A percentile compares a stretch with the other conserved stretches of the same genome.
These are phyloP conservation scores for Saccharomycopsis amapae DNA, from an alignment of 805 yeast species.

Conservation along the genomic window DNA sequence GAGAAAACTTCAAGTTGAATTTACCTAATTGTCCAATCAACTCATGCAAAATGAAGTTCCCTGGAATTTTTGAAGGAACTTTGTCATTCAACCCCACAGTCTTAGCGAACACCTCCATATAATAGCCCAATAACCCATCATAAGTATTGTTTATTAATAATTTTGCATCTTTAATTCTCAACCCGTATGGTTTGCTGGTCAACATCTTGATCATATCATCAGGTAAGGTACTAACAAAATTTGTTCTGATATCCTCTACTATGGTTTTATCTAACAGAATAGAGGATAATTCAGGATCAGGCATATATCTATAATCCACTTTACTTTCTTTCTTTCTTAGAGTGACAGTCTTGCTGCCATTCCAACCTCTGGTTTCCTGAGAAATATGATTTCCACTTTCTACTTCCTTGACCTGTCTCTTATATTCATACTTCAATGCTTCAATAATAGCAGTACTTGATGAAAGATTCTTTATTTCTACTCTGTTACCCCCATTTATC, in stretches of 20 bases:
- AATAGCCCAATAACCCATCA: conserved; percentile 44
- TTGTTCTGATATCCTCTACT: conserved; percentile 32
- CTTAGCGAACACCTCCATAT: conserved; percentile 34
- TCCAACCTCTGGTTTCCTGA: conserved; percentile 88
- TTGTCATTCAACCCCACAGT: conserved; percentile 22
- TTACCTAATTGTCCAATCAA: conserved; percentile 62
- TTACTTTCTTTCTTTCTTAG: conserved; percentile 74
- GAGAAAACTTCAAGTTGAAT: conserved; percentile 27
- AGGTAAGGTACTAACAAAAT: conserved; percentile 51
- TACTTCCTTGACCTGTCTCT: conserved; percentile 54
- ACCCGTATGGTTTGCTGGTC: conserved; percentile 40
- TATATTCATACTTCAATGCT: conserved; percentile 69
- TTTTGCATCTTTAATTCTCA: conserved; percentile 69
- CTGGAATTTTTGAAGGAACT: conserved; percentile 36
- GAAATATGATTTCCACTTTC: conserved; percentile 30
- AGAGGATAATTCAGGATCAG: conserved; percentile 81
- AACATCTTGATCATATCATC: conserved; percentile 47
- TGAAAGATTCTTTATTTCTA: conserved; percentile 85
- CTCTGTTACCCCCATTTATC: conserved; percentile 56
- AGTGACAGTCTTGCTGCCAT: conserved; percentile 60
- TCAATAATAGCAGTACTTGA: conserved; percentile 71
- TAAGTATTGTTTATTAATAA: conserved; percentile 38
- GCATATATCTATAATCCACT: conserved; percentile 87
- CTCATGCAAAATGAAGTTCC: conserved; percentile 82
- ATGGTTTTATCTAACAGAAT: conserved; percentile 41